phyloP scores from a whole-genome alignment of 73 alveolate species.

The Halteria grandinella region DNA sequence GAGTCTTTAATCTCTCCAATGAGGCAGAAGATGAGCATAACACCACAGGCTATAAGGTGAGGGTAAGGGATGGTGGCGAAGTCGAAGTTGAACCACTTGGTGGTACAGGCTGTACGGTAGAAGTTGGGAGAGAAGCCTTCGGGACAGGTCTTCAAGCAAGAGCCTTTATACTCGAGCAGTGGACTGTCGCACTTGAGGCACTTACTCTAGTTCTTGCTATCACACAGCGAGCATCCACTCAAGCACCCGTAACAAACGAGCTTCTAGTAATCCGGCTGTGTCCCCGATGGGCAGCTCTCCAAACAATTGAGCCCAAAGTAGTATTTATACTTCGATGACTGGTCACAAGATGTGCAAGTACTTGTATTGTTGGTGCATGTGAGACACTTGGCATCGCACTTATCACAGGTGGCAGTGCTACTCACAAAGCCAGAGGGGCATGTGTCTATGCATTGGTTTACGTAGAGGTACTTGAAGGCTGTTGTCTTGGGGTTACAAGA shows the following conservation, averaged over 20 bases:
- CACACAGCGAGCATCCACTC: conserved; percentile 18
- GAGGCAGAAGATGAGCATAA: not conserved
- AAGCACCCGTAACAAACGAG: not conserved
- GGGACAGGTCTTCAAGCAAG: conserved; percentile 34
- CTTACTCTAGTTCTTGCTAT: not conserved
- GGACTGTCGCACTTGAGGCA: conserved; percentile 22
- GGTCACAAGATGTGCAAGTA: not conserved
- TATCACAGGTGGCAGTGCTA: not conserved
- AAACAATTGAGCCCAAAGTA: not conserved
- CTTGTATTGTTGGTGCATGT: not conserved
- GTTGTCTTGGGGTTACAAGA: too few relatives aligned
- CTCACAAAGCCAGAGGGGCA: conserved; percentile 9
- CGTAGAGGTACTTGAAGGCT: too few relatives aligned
- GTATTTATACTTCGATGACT: not conserved
- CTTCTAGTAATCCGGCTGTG: not conserved
- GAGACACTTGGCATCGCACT: not conserved
- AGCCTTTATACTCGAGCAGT: not conserved
- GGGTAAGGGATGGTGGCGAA: conserved; percentile 8
- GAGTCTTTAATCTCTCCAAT: conserved; percentile 1
- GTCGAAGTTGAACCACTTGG: not conserved
- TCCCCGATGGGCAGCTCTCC: not conserved
- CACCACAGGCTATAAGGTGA: not conserved
- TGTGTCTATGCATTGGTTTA: not conserved
- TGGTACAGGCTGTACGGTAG: not conserved
- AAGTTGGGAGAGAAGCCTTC: conserved; percentile 3